phyloP scores from a whole-genome alignment of 2,329 filamentous ascomycete species.

The Hypoxylon sp. region DNA sequence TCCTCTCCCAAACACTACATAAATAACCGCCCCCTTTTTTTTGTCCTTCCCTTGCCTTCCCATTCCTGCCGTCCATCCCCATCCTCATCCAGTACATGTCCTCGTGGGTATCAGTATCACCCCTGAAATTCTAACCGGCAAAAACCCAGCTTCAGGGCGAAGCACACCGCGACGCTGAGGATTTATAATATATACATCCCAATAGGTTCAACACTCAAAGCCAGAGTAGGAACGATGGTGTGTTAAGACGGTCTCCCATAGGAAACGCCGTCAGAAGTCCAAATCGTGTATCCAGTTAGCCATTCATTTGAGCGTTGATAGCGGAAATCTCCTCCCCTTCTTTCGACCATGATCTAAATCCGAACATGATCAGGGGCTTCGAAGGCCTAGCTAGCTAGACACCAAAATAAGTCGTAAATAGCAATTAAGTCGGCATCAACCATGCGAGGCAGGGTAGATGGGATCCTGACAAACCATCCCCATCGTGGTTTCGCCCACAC shows the following conservation, averaged over 20 bases:
- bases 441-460: constrained; percentile 8
- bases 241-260: constrained; percentile 23
- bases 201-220: constrained; percentile 17
- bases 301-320: constrained; percentile 9
- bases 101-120: constrained; percentile 24
- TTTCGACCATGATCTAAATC: background rate
- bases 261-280: constrained; percentile 8
- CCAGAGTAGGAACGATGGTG: constrained; percentile 1
- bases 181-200: constrained; percentile 34
- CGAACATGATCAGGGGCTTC: background rate
- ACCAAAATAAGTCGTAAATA: background rate
- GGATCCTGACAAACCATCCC: constrained; percentile 11
- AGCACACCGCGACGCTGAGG: constrained; percentile 24
- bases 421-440: constrained; percentile 2
- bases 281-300: constrained; percentile 2
- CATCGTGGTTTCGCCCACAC: constrained; percentile 25
- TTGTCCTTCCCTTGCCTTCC: too few species aligned
- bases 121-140: constrained; percentile 22
- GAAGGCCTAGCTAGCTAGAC: constrained; percentile 10
- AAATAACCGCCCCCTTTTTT: constrained; percentile 13
- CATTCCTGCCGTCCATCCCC: constrained; percentile 7
- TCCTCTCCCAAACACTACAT: background rate
- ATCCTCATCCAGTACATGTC: constrained; percentile 19
- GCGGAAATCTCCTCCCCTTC: background rate
- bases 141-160: constrained; percentile 17